Percentiles rank a stretch among this genome's conserved stretches.
phyloP scores from a whole-genome alignment of 192 early-diverging fungal genomes.

The Allomyces macrogynus region DNA sequence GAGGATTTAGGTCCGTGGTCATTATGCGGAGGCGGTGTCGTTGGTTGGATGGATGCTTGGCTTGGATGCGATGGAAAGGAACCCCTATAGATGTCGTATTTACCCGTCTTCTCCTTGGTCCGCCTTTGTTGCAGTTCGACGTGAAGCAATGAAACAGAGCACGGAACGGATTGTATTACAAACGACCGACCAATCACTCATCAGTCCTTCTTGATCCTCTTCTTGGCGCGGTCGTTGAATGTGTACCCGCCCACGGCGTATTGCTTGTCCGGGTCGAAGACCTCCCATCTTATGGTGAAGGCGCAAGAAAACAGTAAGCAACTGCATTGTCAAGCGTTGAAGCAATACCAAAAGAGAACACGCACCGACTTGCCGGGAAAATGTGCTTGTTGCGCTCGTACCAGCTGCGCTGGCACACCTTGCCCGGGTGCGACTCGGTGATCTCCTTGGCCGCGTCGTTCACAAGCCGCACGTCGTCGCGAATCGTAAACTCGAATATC shows the following conservation, averaged over 20 bases:
- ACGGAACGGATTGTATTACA: not conserved
- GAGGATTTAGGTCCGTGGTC: no score
- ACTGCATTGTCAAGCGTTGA: no score
- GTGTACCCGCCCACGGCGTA: slow-evolving; percentile 37
- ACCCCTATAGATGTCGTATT: no score
- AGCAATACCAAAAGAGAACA: no score
- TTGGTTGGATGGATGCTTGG: no score
- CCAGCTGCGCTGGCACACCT: slow-evolving; percentile 75
- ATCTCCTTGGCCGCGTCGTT: slow-evolving; percentile 69
- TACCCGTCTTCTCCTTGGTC: no score
- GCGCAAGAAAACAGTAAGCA: no score
- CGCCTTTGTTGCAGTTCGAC: no score
- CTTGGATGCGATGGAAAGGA: no score
- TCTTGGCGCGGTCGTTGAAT: slow-evolving; percentile 32
- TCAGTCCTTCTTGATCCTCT: not conserved
- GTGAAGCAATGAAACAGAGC: not conserved
- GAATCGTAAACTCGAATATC: slow-evolving; percentile 81
- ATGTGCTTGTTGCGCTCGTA: slow-evolving; percentile 91
- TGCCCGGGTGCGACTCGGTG: slow-evolving; percentile 68
- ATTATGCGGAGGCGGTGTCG: no score
- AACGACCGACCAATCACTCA: no score
- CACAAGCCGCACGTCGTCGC: slow-evolving; percentile 70
- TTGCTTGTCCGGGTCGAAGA: slow-evolving; percentile 64
- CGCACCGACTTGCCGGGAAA: slow-evolving; percentile 42
- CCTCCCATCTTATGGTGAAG: slow-evolving; percentile 68